A percentile compares a stretch with the other conserved stretches of the same genome.
phyloP scores from a whole-genome alignment of 2,329 filamentous ascomycete genomes.

The Neonectria punicea region DNA sequence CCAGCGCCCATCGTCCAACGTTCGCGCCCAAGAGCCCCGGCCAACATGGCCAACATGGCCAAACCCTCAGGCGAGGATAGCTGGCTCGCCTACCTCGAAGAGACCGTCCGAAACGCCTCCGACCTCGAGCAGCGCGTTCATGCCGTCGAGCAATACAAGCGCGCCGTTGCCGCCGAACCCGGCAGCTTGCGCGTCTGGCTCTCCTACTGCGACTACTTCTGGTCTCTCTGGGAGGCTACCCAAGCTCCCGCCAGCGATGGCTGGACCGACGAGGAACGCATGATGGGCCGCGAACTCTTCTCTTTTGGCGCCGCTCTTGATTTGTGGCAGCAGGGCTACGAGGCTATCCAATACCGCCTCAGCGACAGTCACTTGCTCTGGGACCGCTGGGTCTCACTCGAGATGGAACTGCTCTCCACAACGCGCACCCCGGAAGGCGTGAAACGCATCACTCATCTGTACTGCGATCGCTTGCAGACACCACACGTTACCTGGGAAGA shows the following conservation, averaged over 20 bases:
- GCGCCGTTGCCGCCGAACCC: slow-evolving; percentile 76
- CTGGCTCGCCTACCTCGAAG: slow-evolving; percentile 82
- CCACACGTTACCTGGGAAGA: slow-evolving; percentile 81
- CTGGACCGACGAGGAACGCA: slow-evolving; percentile 75
- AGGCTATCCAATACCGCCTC: slow-evolving; percentile 77
- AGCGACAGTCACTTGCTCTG: slow-evolving; percentile 82
- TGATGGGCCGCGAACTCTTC: slow-evolving; percentile 77
- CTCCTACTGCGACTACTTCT: slow-evolving; percentile 81
- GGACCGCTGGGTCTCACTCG: slow-evolving; percentile 80
- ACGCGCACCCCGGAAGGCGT: slow-evolving; percentile 66
- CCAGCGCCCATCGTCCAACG: not conserved
- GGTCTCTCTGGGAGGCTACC: slow-evolving; percentile 74
- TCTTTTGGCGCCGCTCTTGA: slow-evolving; percentile 72
- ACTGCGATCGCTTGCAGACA: slow-evolving; percentile 74
- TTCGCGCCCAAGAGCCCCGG: slow-evolving; percentile 18
- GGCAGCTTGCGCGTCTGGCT: slow-evolving; percentile 80
- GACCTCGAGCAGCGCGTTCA: slow-evolving; percentile 74
- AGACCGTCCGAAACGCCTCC: slow-evolving; percentile 70
- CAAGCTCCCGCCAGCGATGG: slow-evolving; percentile 62
- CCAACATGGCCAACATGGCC: slow-evolving; percentile 53
- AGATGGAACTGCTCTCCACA: slow-evolving; percentile 73
- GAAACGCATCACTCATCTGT: slow-evolving; percentile 74
- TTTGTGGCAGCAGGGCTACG: slow-evolving; percentile 77
- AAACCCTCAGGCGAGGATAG: slow-evolving; percentile 77
- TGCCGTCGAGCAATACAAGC: slow-evolving; percentile 77